Evolutionary conservation across 345 rosid genomes (phyloP).

Genomic region (Salix caprea): DNA sequence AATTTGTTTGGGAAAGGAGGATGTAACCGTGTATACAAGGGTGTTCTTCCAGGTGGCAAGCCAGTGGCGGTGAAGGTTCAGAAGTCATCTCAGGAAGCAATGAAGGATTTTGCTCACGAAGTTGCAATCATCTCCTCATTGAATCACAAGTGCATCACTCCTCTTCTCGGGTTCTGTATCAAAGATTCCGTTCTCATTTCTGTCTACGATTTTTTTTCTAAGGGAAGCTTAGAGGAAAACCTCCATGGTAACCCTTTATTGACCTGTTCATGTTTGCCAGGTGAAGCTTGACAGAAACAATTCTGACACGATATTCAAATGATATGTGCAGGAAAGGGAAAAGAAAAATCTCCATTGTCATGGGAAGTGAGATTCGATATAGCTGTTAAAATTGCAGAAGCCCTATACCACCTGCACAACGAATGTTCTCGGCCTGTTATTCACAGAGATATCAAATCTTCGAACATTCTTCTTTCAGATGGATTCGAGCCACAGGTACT

Average conservation of each 20-base stretch:
- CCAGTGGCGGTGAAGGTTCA: conserved; percentile 67
- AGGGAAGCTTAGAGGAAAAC: conserved; percentile 77
- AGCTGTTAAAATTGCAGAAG: conserved; percentile 68
- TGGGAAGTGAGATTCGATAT: conserved; percentile 66
- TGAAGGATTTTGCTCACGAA: conserved; percentile 69
- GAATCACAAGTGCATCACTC: conserved; percentile 54
- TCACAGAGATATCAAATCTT: conserved; percentile 88
- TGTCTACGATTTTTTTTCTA: conserved; percentile 59
- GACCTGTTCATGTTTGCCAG: background rate
- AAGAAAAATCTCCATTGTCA: conserved; percentile 33
- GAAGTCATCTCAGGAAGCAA: conserved; percentile 54
- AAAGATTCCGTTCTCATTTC: conserved; percentile 50
- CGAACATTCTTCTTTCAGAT: conserved; percentile 81
- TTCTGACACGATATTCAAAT: conserved; percentile 15
- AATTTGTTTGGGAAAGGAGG: conserved; percentile 84
- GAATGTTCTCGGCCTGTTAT: conserved; percentile 68
- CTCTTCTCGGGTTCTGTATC: conserved; percentile 65
- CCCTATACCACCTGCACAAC: conserved; percentile 63
- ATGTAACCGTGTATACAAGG: conserved; percentile 67
- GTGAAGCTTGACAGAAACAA: conserved; percentile 1
- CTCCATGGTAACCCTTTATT: conserved; percentile 51
- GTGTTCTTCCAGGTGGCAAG: conserved; percentile 65
- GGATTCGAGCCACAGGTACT: conserved; percentile 70
- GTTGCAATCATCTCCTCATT: conserved; percentile 65
- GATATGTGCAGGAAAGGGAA: conserved; percentile 25